Evolutionary conservation across 331 rosid species (phyloP).

Genomic region (Acacia concinna): DNA sequence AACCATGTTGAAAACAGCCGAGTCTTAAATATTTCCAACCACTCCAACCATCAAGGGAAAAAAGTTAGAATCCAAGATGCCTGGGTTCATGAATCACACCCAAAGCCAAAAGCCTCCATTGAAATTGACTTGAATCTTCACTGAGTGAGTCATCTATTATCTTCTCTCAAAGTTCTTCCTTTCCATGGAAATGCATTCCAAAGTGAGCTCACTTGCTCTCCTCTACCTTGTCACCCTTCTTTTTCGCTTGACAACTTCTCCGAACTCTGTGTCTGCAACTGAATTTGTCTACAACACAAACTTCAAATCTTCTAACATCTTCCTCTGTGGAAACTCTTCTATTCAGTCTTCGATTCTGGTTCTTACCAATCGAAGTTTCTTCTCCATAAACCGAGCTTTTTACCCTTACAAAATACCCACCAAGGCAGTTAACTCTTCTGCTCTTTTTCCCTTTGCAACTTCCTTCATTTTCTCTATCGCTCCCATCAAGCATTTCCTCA

Average conservation of each 20-base stretch:
- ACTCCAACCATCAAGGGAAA: neutral
- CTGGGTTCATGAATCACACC: neutral
- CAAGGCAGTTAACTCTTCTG: neutral
- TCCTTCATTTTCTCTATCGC: constrained; percentile 23
- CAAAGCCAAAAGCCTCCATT: neutral
- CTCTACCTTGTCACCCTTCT: neutral
- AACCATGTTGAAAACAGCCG: neutral
- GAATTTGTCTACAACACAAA: constrained; percentile 14
- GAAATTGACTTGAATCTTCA: neutral
- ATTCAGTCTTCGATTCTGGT: constrained; percentile 15
- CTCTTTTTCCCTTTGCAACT: constrained; percentile 12
- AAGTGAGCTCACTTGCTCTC: neutral
- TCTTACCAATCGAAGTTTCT: neutral
- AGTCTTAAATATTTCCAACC: neutral
- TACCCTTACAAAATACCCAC: constrained; percentile 15
- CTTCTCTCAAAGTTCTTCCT: neutral
- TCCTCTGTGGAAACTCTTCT: constrained; percentile 3
- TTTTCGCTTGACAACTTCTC: neutral
- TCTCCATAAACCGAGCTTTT: constrained; percentile 13
- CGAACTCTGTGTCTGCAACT: neutral
- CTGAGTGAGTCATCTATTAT: neutral
- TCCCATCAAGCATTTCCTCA: constrained; percentile 13
- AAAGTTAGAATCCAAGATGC: neutral
- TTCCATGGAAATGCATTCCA: neutral
- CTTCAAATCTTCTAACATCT: constrained; percentile 7